Evolutionary conservation across 73 alveolate genomes (phyloP), one percentile per base, ranked within the genome.

Genomic region (Paramecium caudatum): DNA sequence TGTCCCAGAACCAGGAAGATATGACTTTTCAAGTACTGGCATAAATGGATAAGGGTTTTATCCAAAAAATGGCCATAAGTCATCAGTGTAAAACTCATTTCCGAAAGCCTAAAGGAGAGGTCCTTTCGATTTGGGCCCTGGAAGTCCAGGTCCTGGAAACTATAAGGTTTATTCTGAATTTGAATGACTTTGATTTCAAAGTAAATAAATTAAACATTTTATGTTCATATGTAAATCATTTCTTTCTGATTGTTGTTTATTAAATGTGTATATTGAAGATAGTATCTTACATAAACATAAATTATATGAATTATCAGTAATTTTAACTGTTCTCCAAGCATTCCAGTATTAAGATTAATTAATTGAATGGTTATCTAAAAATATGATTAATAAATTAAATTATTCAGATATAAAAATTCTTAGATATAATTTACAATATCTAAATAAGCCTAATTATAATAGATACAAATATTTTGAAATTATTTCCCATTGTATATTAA

Each of bases 1-100:
- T 74, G 17, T 39, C 32, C 88, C 88, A 39, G 88, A 74, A 37
- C 88, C 88, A 41, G 88, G 68, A 21, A 74, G 88, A 13, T 74
- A 74, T 74, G 39, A 23, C 19, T 21, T 74, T 34, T 30, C 43
- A 16, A 41, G 19, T 41, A 19, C 47, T 5, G 88, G 88, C 10
- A 74, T 74, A 0, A 37, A 63, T 39, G 45, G 45, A 74, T 21
- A 15, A 27, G 88, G 88, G 1, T 74, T 41, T 27, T 74, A 41
- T 43, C 88, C 47, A 3, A 74, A 45, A 45, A 45, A 45, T 41
- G 88, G 88, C 17, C 43, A 36, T 1, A 74, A 43, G 43, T 74
- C 88, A 19, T 15, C 88, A 39, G 88, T 74, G 16, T 39, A 37
- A 41, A 27, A 74, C 8, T 41, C 88, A 4, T 74, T 74, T 12